Conservation (phyloP, 495 filamentous ascomycete genomes). For the Neurospora sp. region DNA sequence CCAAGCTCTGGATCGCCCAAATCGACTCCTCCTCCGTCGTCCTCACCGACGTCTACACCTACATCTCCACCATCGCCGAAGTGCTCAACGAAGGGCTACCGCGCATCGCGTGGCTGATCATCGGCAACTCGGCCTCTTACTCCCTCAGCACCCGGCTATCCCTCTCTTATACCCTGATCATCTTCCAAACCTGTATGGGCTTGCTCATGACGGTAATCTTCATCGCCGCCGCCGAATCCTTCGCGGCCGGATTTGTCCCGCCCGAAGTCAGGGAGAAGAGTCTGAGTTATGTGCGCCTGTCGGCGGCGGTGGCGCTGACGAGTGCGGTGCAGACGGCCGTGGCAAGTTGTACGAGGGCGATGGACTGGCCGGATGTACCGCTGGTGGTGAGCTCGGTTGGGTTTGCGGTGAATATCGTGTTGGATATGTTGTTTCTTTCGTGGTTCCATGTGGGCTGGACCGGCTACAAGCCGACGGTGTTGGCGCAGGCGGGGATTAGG, state of each 20-base stretch:
- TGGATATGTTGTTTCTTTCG: constrained; percentile 63
- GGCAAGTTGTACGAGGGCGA: constrained; percentile 48
- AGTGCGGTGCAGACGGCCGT: constrained; percentile 58
- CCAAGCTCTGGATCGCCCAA: constrained; percentile 65
- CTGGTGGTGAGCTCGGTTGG: constrained; percentile 56
- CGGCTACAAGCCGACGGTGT: constrained; percentile 42
- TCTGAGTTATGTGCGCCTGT: constrained; percentile 57
- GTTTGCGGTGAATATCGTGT: constrained; percentile 56
- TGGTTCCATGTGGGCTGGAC: constrained; percentile 48
- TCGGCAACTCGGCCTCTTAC: constrained; percentile 54
- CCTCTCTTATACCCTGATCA: constrained; percentile 55
- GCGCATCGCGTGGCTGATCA: constrained; percentile 56
- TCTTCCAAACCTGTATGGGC: constrained; percentile 48
- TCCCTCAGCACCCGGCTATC: constrained; percentile 40
- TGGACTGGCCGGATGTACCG: constrained; percentile 66
- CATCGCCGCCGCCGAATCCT: constrained; percentile 38
- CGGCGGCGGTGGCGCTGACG: constrained; percentile 49
- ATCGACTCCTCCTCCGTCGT: constrained; percentile 58
- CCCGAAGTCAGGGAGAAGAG: constrained; percentile 42
- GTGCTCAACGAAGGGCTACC: constrained; percentile 70
- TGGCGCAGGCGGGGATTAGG: constrained; percentile 54
- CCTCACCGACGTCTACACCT: constrained; percentile 51
- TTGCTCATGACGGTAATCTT: constrained; percentile 55
- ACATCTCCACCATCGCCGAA: constrained; percentile 54
- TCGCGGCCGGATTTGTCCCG: constrained; percentile 57